These are phyloP conservation scores for Gamsiella multidivaricata DNA, from an alignment of 192 early-diverging fungal species.

Conservation along the genomic window DNA sequence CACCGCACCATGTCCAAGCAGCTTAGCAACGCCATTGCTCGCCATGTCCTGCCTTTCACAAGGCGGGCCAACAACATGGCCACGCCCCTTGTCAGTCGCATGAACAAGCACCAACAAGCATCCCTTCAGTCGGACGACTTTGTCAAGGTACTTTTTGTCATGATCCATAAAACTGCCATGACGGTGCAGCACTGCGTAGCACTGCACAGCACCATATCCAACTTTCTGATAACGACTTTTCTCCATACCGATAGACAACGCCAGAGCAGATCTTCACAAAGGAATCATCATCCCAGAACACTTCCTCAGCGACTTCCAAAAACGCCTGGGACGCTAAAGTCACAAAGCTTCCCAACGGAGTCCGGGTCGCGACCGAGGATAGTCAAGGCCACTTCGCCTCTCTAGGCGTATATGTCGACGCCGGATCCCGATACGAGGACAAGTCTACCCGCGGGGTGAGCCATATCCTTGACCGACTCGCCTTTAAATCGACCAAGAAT, in stretches of 20 bases:
- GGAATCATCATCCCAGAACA: conserved; percentile 1
- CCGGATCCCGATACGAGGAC: conserved; percentile 90
- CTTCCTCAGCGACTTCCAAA: neutral
- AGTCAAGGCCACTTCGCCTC: conserved; percentile 91
- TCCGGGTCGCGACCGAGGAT: conserved; percentile 85
- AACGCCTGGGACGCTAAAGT: conserved; percentile 52
- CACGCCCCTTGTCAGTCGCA: conserved; percentile 35
- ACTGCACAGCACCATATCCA: too few relatives aligned
- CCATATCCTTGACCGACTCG: conserved; percentile 91
- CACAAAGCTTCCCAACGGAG: conserved; percentile 89
- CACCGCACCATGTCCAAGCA: conserved; percentile 41
- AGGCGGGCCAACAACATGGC: conserved; percentile 39
- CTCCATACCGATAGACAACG: neutral
- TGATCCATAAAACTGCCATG: too few relatives aligned
- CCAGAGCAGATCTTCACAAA: conserved; percentile 11
- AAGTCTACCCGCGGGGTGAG: conserved; percentile 72
- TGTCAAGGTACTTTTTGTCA: conserved; percentile 33
- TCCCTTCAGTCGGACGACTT: conserved; percentile 35
- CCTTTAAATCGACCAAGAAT: conserved; percentile 91
- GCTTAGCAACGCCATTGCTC: conserved; percentile 32
- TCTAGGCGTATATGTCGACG: conserved; percentile 90
- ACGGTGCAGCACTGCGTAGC: too few relatives aligned
- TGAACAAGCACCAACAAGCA: conserved; percentile 54
- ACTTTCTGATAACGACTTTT: too few relatives aligned
- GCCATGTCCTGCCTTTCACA: conserved; percentile 53